Percentiles rank a stretch among this genome's conserved stretches.
phyloP scores from a whole-genome alignment of 2,329 filamentous ascomycete species.

The Paracamarosporium sp. region DNA sequence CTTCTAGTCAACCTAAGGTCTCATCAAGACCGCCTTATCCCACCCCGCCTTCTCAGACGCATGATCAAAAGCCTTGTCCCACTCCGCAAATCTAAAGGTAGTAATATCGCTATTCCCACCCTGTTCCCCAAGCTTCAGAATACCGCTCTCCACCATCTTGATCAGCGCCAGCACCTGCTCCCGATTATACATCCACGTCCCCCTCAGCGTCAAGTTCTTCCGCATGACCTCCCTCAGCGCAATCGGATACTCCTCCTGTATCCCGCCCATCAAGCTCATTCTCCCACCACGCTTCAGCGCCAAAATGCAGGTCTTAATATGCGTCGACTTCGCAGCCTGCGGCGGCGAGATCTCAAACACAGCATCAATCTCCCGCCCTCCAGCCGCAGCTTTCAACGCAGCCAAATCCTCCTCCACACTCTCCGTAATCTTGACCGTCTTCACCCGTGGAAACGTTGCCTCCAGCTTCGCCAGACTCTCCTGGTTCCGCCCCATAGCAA shows the following conservation, averaged over 20 bases:
- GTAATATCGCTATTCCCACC: not conserved
- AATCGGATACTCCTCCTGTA: not conserved
- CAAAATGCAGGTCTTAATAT: slow-evolving; percentile 48
- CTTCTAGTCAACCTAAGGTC: no score
- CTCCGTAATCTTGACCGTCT: slow-evolving; percentile 49
- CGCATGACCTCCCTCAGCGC: not conserved
- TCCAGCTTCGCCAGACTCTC: slow-evolving; percentile 39
- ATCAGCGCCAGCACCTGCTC: slow-evolving; percentile 48
- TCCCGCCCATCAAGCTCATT: slow-evolving; percentile 12
- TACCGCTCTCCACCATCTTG: slow-evolving; percentile 51
- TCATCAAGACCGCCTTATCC: slow-evolving; percentile 1
- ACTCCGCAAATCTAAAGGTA: not conserved
- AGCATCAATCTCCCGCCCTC: slow-evolving; percentile 46
- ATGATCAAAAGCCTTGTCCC: slow-evolving; percentile 9
- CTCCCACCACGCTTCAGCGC: not conserved
- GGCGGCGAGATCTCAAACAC: slow-evolving; percentile 57
- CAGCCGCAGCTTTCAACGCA: slow-evolving; percentile 35
- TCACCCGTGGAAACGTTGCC: slow-evolving; percentile 27
- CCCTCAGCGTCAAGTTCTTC: slow-evolving; percentile 46
- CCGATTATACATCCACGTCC: slow-evolving; percentile 53
- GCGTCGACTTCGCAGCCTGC: slow-evolving; percentile 41
- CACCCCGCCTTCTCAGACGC: slow-evolving; percentile 2
- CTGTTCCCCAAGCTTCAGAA: slow-evolving; percentile 43
- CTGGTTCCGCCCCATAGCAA: slow-evolving; percentile 57
- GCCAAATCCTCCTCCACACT: slow-evolving; percentile 44